Percentiles rank a stretch among this genome's conserved stretches.
phyloP scores from a whole-genome alignment of 2,329 filamentous ascomycete species.

The Stemphylium beticola region DNA sequence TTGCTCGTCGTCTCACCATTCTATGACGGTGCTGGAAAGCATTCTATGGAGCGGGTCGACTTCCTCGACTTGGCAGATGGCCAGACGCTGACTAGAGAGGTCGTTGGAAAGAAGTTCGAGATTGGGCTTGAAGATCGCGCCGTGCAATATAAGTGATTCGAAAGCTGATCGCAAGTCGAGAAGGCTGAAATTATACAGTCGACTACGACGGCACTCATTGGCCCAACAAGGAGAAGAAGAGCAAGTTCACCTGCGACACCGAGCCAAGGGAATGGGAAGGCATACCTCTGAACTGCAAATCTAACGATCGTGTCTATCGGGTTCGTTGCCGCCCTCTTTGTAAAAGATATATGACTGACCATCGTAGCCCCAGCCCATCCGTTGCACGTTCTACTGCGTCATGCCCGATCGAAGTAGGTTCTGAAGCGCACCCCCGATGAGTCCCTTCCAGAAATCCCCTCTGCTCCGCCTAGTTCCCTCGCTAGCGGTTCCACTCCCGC shows the following conservation, averaged over 20 bases:
- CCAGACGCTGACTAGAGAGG: too few relatives aligned
- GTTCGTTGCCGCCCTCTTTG: not conserved
- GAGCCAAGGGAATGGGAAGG: not conserved
- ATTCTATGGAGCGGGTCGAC: too few relatives aligned
- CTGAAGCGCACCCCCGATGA: not conserved
- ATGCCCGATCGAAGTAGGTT: not conserved
- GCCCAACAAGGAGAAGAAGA: not conserved
- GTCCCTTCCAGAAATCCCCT: too few relatives aligned
- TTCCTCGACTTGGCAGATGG: too few relatives aligned
- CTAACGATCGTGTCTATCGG: not conserved
- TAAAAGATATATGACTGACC: not conserved
- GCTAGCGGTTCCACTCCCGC: not conserved
- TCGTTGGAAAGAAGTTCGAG: too few relatives aligned
- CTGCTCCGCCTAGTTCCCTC: not conserved
- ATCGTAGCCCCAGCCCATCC: not conserved
- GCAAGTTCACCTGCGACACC: not conserved
- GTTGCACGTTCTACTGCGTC: not conserved
- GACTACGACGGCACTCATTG: not conserved
- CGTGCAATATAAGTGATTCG: too few relatives aligned
- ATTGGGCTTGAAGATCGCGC: too few relatives aligned
- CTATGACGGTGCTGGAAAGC: too few relatives aligned
- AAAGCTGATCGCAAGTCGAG: not conserved
- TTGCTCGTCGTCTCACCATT: too few relatives aligned
- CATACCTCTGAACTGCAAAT: not conserved
- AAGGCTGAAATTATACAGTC: not conserved